Evolutionary conservation across 2,329 filamentous ascomycete genomes (phyloP), one percentile per base, ranked within the genome.

Genomic region (Daldinia sp.): DNA sequence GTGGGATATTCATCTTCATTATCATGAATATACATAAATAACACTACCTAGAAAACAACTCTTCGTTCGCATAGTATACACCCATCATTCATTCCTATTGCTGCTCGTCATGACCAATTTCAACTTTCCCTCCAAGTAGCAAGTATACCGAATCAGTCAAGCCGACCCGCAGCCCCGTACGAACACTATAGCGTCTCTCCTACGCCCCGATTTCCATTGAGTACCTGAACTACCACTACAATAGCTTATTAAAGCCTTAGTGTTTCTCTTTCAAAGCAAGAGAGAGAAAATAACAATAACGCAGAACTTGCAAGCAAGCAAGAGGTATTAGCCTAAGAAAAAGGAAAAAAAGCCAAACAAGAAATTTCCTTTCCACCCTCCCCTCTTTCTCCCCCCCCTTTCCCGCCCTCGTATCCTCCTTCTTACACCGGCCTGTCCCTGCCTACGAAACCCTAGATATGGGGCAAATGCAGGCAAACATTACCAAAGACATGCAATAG

Each of bases 401-500:
- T 15, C 27, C 27, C n/a, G 30, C 29, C 34, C 23, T 11, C 23
- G 32, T 13, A 30, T 43, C 35, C 25, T 29, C 25, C 45, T 17
- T 27, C 30, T 50, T 35, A 15, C 30, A 25, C 47, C 47, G 15
- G 11, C 11, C 17, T 5, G 15, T 34, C 23, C 43, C 17, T n/a
- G 23, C 43, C 53, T 29, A n/a, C 6, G 45, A 48, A 15, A 9
- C 29, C 34, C 51, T 13, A 8, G 19, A 25, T 43, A 58, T 34
- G 48, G 48, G 30, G 48, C 50, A 54, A 49, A 58, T 19, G 39
- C 30, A 48, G 29, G n/a, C 34, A 39, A 27, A 48, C 11, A 50
- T 35, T 34, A 52, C 54, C 58, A 63, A 52, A 51, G 47, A 58
- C 61, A 45, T 58, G 30, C 32, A 34, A 30, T 59, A 52, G 50